Evolutionary conservation across 2,329 filamentous ascomycete species (phyloP).

Genomic region (Aphanocladium album): DNA sequence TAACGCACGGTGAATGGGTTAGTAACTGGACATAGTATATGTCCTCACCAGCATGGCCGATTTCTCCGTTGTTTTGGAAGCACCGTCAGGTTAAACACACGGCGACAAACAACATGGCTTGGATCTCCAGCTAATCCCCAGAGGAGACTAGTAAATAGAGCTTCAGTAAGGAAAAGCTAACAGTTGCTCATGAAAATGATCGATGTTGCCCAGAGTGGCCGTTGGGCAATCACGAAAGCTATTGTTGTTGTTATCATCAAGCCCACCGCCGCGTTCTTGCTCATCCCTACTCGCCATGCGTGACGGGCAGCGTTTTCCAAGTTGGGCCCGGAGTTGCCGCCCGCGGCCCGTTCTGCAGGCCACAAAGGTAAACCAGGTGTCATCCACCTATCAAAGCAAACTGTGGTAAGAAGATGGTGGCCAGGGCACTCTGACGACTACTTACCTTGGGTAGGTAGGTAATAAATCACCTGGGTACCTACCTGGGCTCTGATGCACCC

Average conservation of each 20-base stretch:
- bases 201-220: background rate
- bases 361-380: background rate
- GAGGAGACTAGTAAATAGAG: too few relatives aligned
- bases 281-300: background rate
- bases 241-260: background rate
- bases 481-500: background rate
- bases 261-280: background rate
- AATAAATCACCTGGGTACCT: background rate
- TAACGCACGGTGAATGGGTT: too few relatives aligned
- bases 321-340: background rate
- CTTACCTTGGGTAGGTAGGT: too few relatives aligned
- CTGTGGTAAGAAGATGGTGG: background rate
- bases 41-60: too few relatives aligned
- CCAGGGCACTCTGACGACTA: too few relatives aligned
- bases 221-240: background rate
- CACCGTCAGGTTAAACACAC: too few relatives aligned
- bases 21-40: too few relatives aligned
- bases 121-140: too few relatives aligned
- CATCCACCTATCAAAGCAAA: background rate
- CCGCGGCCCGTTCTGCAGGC: slow-evolving; percentile 1
- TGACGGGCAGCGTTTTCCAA: background rate
- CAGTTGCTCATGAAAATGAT: background rate
- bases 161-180: too few relatives aligned
- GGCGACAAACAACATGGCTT: too few relatives aligned
- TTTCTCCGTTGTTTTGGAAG: too few relatives aligned